Evolutionary conservation across 1,139 yeast species (phyloP).

Genomic region (Lodderomyces beijingensis): DNA sequence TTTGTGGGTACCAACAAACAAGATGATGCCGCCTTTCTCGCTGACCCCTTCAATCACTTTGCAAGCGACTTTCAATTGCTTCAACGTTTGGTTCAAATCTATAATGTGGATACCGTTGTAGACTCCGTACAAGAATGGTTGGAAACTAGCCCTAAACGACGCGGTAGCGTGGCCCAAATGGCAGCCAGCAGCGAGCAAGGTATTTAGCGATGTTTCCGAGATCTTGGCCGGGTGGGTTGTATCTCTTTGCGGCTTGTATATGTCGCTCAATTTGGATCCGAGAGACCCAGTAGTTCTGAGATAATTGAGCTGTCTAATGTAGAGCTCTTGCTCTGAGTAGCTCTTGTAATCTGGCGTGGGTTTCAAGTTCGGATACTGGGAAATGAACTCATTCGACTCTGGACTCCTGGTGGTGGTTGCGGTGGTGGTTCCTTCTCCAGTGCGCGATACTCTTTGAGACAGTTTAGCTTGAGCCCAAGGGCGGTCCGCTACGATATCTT

Average conservation of each 20-base stretch:
- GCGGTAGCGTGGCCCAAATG: constrained; percentile 89
- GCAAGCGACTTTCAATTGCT: constrained; percentile 72
- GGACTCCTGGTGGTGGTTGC: constrained; percentile 35
- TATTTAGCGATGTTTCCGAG: constrained; percentile 57
- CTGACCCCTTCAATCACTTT: constrained; percentile 78
- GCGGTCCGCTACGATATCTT: constrained; percentile 24
- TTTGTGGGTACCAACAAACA: constrained; percentile 80
- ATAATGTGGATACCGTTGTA: constrained; percentile 87
- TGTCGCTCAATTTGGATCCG: constrained; percentile 63
- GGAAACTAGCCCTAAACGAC: constrained; percentile 78
- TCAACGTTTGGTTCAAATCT: constrained; percentile 78
- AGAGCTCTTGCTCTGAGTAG: constrained; percentile 73
- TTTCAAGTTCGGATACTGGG: constrained; percentile 36
- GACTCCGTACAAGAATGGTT: constrained; percentile 82
- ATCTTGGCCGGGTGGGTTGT: constrained; percentile 54
- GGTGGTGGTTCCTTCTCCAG: background rate
- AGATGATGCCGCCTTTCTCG: constrained; percentile 76
- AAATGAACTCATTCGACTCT: constrained; percentile 23
- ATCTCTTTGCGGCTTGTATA: constrained; percentile 69
- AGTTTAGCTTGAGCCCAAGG: constrained; percentile 29
- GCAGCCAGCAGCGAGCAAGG: constrained; percentile 85
- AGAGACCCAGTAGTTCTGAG: constrained; percentile 44
- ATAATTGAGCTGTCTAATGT: constrained; percentile 61
- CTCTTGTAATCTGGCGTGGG: constrained; percentile 43
- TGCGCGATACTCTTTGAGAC: background rate